These are phyloP conservation scores for Xylaria scruposa DNA, from an alignment of 495 filamentous ascomycete genomes.

Conservation along the genomic window DNA sequence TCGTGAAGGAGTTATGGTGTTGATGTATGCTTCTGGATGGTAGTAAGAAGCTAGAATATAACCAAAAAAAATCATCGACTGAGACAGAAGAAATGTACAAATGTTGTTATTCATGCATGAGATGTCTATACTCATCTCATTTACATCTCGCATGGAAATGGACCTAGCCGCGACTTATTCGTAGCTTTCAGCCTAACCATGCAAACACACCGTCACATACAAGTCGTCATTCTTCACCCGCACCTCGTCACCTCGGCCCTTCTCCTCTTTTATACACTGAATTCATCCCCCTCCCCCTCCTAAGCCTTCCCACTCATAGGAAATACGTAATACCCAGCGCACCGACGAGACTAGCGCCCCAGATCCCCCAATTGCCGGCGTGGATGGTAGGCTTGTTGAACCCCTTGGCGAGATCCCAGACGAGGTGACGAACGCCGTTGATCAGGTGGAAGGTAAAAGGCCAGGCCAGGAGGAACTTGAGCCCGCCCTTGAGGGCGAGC, in stretches of 20 bases:
- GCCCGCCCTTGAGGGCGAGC: constrained; percentile 66
- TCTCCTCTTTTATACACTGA: neutral
- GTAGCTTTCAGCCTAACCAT: neutral
- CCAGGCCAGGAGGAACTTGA: constrained; percentile 76
- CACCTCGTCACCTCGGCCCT: neutral
- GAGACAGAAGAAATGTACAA: constrained; percentile 25
- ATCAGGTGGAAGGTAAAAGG: constrained; percentile 88
- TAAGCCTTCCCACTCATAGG: constrained; percentile 33
- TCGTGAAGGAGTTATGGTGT: neutral
- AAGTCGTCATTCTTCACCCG: neutral
- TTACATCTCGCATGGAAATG: neutral
- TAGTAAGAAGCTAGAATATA: neutral
- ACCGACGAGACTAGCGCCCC: constrained; percentile 69
- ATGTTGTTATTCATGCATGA: constrained; percentile 19
- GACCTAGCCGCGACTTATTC: neutral
- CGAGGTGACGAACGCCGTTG: constrained; percentile 90
- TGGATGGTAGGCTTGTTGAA: constrained; percentile 75
- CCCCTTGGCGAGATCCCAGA: constrained; percentile 77
- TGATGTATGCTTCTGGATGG: neutral
- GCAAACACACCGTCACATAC: neutral
- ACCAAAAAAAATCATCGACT: neutral
- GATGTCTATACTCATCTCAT: neutral
- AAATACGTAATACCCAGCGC: constrained; percentile 64
- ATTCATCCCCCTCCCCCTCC: neutral
- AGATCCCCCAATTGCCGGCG: constrained; percentile 74